Conservation (phyloP, 306 rosid species). For the Cucumis hystrix region DNA sequence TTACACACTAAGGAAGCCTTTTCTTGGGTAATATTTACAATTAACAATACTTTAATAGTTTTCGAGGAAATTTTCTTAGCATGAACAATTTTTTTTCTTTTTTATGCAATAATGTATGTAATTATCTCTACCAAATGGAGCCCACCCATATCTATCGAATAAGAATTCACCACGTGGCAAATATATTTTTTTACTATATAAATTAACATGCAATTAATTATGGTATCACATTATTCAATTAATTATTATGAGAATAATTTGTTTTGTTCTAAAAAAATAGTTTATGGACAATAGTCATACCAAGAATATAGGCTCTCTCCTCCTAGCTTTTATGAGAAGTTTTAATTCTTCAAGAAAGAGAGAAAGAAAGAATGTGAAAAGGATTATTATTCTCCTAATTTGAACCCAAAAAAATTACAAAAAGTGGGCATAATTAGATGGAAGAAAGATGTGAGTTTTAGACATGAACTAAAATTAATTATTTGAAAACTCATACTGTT, state of each 20-base stretch:
- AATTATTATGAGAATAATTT: not conserved
- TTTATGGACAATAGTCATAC: not conserved
- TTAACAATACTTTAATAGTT: not conserved
- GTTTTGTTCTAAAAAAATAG: not conserved
- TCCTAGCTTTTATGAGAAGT: not conserved
- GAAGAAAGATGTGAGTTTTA: not conserved
- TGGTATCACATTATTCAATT: too few relatives aligned
- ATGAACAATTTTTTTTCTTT: too few relatives aligned
- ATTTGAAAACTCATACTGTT: not conserved
- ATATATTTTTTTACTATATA: too few relatives aligned
- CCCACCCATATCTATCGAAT: too few relatives aligned
- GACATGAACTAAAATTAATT: not conserved
- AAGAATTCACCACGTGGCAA: too few relatives aligned
- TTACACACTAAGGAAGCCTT: conserved; percentile 40
- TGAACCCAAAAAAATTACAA: not conserved
- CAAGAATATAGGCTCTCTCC: not conserved
- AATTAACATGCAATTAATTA: too few relatives aligned
- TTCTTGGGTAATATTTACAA: not conserved
- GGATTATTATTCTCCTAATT: not conserved
- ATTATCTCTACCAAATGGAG: too few relatives aligned
- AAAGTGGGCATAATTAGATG: not conserved
- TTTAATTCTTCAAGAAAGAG: not conserved
- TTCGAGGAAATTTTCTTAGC: not conserved
- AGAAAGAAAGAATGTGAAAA: not conserved
- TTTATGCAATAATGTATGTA: too few relatives aligned